Evolutionary conservation across 495 filamentous ascomycete species (phyloP).

Genomic region (Tetracladium marchalianum): DNA sequence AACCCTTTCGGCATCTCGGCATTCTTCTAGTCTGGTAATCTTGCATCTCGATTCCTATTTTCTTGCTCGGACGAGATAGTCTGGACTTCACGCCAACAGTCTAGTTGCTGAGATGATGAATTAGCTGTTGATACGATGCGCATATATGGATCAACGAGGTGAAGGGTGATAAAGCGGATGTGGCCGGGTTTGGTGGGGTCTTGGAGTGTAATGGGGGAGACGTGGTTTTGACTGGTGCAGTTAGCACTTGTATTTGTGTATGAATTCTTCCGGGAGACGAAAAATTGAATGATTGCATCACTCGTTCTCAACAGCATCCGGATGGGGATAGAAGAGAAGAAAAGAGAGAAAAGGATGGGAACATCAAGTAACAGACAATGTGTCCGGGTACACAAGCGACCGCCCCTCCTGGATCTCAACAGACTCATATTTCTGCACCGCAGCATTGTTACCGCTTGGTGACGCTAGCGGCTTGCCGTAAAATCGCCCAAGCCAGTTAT

Average conservation of each 20-base stretch:
- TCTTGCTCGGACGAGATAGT: slow-evolving; percentile 5
- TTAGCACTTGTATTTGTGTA: no score
- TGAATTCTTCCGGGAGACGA: no score
- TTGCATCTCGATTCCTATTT: no score
- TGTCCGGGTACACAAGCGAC: slow-evolving; percentile 28
- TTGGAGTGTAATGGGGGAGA: slow-evolving; percentile 33
- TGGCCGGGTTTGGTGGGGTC: slow-evolving; percentile 42
- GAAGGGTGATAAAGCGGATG: slow-evolving; percentile 42
- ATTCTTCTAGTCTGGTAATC: no score
- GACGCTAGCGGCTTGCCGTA: no score
- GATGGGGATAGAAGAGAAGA: not conserved
- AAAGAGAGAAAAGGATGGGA: not conserved
- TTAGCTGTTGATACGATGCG: slow-evolving; percentile 42
- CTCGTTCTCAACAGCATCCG: not conserved
- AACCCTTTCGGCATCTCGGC: no score
- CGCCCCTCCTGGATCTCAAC: slow-evolving; percentile 24
- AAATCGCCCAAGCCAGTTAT: not conserved
- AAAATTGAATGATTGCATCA: no score
- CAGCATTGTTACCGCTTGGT: not conserved
- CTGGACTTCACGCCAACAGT: slow-evolving; percentile 27
- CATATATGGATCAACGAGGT: slow-evolving; percentile 41
- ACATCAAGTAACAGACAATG: slow-evolving; percentile 9
- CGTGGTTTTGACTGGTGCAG: slow-evolving; percentile 31
- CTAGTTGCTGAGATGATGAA: slow-evolving; percentile 36
- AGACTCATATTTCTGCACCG: slow-evolving; percentile 22